Base-by-base conservation (phyloP, 2,329 filamentous ascomycete species). In the Lithohypha guttulata region DNA sequence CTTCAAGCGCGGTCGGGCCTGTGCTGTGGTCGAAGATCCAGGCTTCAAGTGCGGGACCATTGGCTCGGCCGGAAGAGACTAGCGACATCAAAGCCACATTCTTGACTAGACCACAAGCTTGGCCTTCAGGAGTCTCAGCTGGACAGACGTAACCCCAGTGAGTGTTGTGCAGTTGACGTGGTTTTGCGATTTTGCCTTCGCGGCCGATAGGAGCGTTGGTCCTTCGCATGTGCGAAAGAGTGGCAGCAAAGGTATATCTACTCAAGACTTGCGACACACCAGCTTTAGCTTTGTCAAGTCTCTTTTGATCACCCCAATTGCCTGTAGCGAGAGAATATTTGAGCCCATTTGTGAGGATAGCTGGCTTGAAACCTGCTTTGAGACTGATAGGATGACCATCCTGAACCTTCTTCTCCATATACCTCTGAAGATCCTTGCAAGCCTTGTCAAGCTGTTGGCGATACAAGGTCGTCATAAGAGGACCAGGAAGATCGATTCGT, bases 301-400 rank as follows among this genome's bases (percentile, higher is more conserved):
- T 98, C 73, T 96, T 98, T 68, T 98, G 91, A 51, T 98, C 91
- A 56, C 91, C 93, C 93, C 91, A 98, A 64, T 98, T 98, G 50
- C 91, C 91, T 10, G 91, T 98, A 18, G 91, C 89, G 46, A 98
- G 70, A 37, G 91, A 95, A 63, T 98, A 98, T 59, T 95, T 94
- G 50, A 98, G 66, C 34, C 89, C 91, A 56, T 91, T 93, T 14
- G 87, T 93, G 50, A 98, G 72, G 14, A 91, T 94, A 46, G 79
- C 81, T 15, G 82, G 79, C 66, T 95, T 96, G 55, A 96, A 81
- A 51, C 86, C 91, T 42, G 94, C 75, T 10, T 84, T 84, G 28
- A 96, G 67, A 49, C 91, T 91, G 66, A 98, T 95, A 46, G 93
- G 84, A 44, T 79, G 75, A 60, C 82, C 84, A 39, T 78, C 79